These are phyloP conservation scores for Flaveria sonorensis DNA, from an alignment of 129 eudicot genomes.

Conservation along the genomic window DNA sequence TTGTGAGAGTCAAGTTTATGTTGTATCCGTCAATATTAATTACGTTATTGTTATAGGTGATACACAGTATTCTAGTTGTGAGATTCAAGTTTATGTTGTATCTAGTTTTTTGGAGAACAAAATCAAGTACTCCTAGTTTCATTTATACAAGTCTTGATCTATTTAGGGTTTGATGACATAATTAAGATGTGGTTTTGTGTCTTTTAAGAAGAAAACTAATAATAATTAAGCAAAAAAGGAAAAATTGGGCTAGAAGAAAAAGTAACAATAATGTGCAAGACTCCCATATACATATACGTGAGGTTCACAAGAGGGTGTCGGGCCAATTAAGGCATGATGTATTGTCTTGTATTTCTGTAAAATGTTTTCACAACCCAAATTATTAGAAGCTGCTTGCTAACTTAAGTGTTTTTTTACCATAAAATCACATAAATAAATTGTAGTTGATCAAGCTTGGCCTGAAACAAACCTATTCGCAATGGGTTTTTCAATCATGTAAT, in stretches of 20 bases:
- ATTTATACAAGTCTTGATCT: neutral
- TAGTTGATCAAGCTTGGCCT: neutral
- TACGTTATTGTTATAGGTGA: too few species aligned
- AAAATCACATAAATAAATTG: neutral
- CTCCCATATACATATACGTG: too few species aligned
- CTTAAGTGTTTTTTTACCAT: neutral
- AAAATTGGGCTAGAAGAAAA: too few species aligned
- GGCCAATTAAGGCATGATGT: too few species aligned
- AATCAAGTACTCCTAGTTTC: neutral
- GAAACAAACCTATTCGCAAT: neutral
- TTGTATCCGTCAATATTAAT: neutral
- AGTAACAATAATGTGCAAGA: too few species aligned
- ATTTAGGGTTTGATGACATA: neutral
- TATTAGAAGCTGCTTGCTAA: neutral
- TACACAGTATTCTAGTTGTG: too few species aligned
- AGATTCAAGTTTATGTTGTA: neutral
- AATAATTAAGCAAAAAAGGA: too few species aligned
- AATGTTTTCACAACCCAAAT: too few species aligned
- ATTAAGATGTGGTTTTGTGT: neutral
- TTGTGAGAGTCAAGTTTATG: neutral
- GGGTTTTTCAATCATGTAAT: too few species aligned
- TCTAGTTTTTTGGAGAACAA: neutral
- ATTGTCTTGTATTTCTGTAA: too few species aligned
- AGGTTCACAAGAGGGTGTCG: too few species aligned
- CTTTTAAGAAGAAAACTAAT: too few species aligned